Conservation (phyloP, 164 flowering plant species). For the Cinnamomum chago region DNA sequence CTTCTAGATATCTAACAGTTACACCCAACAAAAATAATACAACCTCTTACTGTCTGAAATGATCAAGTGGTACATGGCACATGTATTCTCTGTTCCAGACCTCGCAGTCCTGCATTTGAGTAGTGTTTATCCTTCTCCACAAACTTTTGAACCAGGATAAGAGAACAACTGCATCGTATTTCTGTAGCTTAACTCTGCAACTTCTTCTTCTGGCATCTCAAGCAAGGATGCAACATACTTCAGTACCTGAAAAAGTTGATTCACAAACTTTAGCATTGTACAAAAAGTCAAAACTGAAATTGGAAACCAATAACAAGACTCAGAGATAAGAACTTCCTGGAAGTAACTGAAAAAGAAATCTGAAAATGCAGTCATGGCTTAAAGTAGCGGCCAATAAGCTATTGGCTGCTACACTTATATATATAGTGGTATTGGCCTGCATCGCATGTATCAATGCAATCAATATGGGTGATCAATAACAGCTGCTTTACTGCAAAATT, state of each 20-base stretch:
- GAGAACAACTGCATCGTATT: conserved; percentile 73
- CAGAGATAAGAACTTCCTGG: background rate
- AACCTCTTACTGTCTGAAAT: no score
- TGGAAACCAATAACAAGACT: no score
- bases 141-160: conserved; percentile 51
- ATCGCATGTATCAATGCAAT: background rate
- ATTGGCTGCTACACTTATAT: background rate
- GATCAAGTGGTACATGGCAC: no score
- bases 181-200: conserved; percentile 61
- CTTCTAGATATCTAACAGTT: no score
- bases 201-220: conserved; percentile 64
- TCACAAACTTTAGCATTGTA: background rate
- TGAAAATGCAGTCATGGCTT: background rate
- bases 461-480: background rate
- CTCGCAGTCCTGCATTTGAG: no score
- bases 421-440: background rate
- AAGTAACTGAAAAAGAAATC: background rate
- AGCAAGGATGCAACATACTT: conserved; percentile 70
- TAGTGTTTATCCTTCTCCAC: background rate
- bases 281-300: background rate
- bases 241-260: conserved; percentile 45
- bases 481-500: background rate
- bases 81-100: no score
- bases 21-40: no score
- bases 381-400: background rate